Base-by-base conservation (phyloP, 176 grass and related monocot genomes). In the Melocanna baccifera region DNA sequence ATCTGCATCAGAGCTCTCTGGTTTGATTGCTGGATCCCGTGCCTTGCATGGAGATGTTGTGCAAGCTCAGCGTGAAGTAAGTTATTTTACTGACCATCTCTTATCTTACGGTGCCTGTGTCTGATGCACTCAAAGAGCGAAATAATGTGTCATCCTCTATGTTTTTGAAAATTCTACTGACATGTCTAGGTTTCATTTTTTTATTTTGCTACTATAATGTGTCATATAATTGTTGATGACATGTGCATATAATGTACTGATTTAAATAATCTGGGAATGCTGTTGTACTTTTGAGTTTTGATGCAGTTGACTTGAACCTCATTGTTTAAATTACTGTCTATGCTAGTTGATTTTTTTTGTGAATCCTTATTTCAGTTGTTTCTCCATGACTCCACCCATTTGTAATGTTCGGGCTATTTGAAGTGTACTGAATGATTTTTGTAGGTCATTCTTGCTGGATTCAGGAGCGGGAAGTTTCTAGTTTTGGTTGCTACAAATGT, bases 401-500 rank as follows among this genome's bases (percentile, higher is more conserved):
- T 72, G 10, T 25, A 39, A 48, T 82, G 26, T 55, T 55, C 20
- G 18, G 30, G 14, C 29, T 48, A 42, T 83, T n/a, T 77, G 26
- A 84, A 65, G 34, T 36, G 3, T 28, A 40, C 62, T 77, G 67
- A 40, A 51, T 56, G n/a, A 28, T 88, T 84, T 84, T 73, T 91
- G 15, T 61, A 99, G 97, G 90, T 96, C 12, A 91, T 99, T 73
- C 92, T 99, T 69, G 86, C 93, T 94, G 97, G 89, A 82, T 99
- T 99, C 75, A 91, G 97, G 84, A 75, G 87, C 0, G 93, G 97
- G 2, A 99, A 87, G 84, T 99, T 99, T 77, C 85, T 89, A 74
- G 88, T 88, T 88, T 83, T 99, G 79, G 97, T 99, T 88, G 97
- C 97, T 70, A 99, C 97, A 82, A 99, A 96, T 85, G 93, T 99